Percentiles rank a stretch among this genome's conserved stretches.
Conservation (phyloP, 495 filamentous ascomycete genomes). For the Hapsidospora chrysogenum region DNA sequence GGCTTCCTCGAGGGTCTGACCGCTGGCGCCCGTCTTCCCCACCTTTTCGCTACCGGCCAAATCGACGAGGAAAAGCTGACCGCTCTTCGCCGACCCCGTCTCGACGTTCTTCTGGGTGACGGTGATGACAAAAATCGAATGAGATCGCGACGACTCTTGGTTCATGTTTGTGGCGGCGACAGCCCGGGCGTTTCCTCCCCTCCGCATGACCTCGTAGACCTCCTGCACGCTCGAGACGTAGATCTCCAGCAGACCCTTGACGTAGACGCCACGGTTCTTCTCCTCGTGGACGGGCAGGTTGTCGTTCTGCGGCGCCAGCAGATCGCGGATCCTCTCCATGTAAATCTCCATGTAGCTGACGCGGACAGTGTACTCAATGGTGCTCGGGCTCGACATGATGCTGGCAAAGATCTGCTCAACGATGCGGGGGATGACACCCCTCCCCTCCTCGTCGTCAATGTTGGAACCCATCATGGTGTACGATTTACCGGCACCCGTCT, state of each 20-base stretch:
- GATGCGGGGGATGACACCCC: conserved; percentile 92
- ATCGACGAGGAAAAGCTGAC: conserved; percentile 93
- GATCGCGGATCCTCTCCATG: conserved; percentile 95
- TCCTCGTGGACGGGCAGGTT: conserved; percentile 95
- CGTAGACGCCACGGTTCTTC: conserved; percentile 89
- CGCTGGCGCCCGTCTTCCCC: conserved; percentile 94
- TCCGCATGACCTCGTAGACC: conserved; percentile 93
- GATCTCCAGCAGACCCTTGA: conserved; percentile 86
- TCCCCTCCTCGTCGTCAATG: conserved; percentile 78
- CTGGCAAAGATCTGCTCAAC: conserved; percentile 96
- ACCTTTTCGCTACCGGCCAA: conserved; percentile 96
- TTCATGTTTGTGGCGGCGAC: conserved; percentile 99
- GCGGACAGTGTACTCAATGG: conserved; percentile 93
- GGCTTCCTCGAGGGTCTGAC: conserved; percentile 93
- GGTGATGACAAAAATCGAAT: conserved; percentile 96
- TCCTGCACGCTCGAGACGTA: conserved; percentile 93
- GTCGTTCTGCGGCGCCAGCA: conserved; percentile 81
- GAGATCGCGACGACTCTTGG: conserved; percentile 92
- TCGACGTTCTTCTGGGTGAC: conserved; percentile 97
- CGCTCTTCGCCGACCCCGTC: conserved; percentile 90
- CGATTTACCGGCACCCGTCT: conserved; percentile 96
- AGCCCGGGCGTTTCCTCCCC: conserved; percentile 72
- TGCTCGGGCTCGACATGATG: conserved; percentile 76
- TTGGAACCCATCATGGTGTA: conserved; percentile 98
- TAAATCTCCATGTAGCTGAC: conserved; percentile 99